A percentile compares a stretch with the other conserved stretches of the same genome.
These are phyloP conservation scores for Deakozyma indianensis DNA, from an alignment of 805 yeast species.

Conservation along the genomic window DNA sequence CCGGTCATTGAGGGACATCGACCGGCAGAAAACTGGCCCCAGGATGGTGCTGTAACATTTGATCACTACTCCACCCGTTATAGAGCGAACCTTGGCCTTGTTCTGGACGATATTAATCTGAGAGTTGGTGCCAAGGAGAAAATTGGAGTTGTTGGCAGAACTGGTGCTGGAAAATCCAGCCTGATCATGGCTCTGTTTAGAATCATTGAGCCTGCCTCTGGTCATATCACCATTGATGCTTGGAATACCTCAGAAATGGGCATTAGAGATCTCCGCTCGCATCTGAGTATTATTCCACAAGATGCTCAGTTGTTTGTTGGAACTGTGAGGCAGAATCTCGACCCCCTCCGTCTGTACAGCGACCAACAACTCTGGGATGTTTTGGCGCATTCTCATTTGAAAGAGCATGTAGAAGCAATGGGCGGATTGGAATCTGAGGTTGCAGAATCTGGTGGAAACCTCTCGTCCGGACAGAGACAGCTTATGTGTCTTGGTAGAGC, in stretches of 20 bases:
- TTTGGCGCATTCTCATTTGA: constrained; percentile 43
- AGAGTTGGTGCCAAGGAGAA: constrained; percentile 58
- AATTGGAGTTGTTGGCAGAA: constrained; percentile 88
- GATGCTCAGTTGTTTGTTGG: constrained; percentile 64
- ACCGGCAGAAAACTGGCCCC: constrained; percentile 52
- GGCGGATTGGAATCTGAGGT: constrained; percentile 36
- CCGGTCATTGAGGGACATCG: constrained; percentile 44
- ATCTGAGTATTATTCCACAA: constrained; percentile 58
- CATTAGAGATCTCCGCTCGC: constrained; percentile 40
- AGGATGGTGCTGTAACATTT: constrained; percentile 50
- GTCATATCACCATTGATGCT: constrained; percentile 44
- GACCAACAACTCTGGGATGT: constrained; percentile 50
- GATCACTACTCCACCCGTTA: constrained; percentile 66
- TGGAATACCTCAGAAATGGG: constrained; percentile 41
- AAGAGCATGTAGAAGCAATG: constrained; percentile 33
- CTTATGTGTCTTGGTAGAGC: constrained; percentile 68
- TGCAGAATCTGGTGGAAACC: constrained; percentile 60
- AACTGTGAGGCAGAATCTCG: constrained; percentile 47
- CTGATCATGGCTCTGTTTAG: constrained; percentile 77
- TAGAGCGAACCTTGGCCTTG: constrained; percentile 71
- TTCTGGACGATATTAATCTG: constrained; percentile 65
- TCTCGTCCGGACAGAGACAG: constrained; percentile 76
- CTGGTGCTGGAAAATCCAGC: constrained; percentile 95
- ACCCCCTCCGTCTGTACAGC: constrained; percentile 39
- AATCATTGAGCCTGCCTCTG: constrained; percentile 35